Conservation (phyloP, 805 yeast species). For the Candida ipomoeae region DNA sequence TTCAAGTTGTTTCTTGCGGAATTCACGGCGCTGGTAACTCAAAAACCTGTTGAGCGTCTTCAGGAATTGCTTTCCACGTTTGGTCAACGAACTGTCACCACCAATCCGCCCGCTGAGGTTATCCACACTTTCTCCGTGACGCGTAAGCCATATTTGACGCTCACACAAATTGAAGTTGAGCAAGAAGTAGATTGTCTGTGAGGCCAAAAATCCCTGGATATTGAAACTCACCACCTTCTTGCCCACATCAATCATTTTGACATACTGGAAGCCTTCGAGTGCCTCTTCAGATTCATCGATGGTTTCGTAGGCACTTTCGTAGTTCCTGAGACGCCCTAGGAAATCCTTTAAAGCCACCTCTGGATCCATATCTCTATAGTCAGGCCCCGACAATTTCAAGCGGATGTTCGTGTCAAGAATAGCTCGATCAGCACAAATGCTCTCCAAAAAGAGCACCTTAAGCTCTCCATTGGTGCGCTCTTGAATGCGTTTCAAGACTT, state of each 20-base stretch:
- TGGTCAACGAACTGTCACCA: constrained; percentile 81
- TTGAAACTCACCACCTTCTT: constrained; percentile 89
- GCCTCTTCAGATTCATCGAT: constrained; percentile 77
- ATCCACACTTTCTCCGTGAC: constrained; percentile 91
- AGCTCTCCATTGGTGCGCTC: constrained; percentile 55
- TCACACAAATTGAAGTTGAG: constrained; percentile 79
- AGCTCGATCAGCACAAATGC: constrained; percentile 75
- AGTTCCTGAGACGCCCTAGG: constrained; percentile 69
- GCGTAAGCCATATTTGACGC: constrained; percentile 89
- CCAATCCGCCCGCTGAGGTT: constrained; percentile 85
- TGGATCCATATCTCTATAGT: constrained; percentile 82
- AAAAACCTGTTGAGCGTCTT: constrained; percentile 72
- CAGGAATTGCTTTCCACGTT: constrained; percentile 73
- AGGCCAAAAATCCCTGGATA: constrained; percentile 80
- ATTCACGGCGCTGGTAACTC: constrained; percentile 62
- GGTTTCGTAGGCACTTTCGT: constrained; percentile 86
- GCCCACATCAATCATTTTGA: constrained; percentile 95
- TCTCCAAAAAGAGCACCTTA: constrained; percentile 80
- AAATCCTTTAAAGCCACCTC: constrained; percentile 77
- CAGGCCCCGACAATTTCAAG: constrained; percentile 89
- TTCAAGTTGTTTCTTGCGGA: constrained; percentile 58
- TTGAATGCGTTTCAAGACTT: constrained; percentile 54
- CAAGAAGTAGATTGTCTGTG: constrained; percentile 87
- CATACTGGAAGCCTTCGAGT: constrained; percentile 66
- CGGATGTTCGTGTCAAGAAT: constrained; percentile 81